Conservation (phyloP, 2,329 filamentous ascomycete genomes). For the Clonostachys byssicola region DNA sequence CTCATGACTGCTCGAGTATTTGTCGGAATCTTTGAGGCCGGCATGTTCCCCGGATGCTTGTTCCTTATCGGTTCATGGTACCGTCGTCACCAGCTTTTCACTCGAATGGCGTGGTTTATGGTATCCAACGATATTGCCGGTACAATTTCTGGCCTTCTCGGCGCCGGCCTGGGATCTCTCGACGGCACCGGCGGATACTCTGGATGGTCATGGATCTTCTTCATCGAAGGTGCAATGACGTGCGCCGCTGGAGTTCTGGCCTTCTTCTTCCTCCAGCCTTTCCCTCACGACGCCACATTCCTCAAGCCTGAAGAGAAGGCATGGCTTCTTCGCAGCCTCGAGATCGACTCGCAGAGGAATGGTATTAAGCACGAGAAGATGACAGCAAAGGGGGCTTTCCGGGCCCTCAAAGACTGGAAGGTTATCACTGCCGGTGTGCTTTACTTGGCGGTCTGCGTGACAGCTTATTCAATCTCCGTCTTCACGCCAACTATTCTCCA, state of each 20-base stretch:
- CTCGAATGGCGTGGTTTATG: conserved; percentile 14
- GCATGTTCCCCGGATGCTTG: conserved; percentile 21
- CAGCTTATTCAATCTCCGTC: conserved; percentile 20
- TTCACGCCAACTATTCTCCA: conserved; percentile 25
- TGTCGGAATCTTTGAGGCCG: conserved; percentile 26
- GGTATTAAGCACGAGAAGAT: conserved; percentile 11
- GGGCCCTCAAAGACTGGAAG: conserved; percentile 46
- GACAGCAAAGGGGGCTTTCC: conserved; percentile 36
- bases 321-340: conserved; percentile 9
- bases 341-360: conserved; percentile 8
- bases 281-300: conserved; percentile 8
- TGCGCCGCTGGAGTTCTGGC: conserved; percentile 6
- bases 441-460: conserved; percentile 14
- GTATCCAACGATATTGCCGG: conserved; percentile 15
- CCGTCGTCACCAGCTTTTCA: conserved; percentile 20
- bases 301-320: conserved; percentile 9
- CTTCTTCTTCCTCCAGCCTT: conserved; percentile 10
- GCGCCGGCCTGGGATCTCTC: conserved; percentile 12
- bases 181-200: conserved; percentile 10
- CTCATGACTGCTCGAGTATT: conserved; percentile 19
- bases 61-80: conserved; percentile 27
- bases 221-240: conserved; percentile 10
- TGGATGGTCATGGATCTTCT: conserved; percentile 15
- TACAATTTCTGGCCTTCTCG: conserved; percentile 12
- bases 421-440: conserved; percentile 35